These are phyloP conservation scores for Ophiobolus disseminans DNA, from an alignment of 2,329 filamentous ascomycete genomes.

Conservation along the genomic window DNA sequence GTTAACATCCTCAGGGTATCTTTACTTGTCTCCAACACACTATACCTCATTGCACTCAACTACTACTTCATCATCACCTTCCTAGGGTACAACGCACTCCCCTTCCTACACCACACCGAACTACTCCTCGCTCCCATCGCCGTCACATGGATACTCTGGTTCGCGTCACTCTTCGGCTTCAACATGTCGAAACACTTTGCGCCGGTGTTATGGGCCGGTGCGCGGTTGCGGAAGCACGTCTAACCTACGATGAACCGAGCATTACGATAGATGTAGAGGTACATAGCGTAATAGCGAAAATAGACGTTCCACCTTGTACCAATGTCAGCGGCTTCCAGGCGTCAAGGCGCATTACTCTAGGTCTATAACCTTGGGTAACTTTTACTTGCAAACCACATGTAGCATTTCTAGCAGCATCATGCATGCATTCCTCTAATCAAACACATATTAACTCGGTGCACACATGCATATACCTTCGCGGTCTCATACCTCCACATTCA, in stretches of 20 bases:
- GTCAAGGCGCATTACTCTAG: background rate
- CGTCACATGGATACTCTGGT: constrained; percentile 66
- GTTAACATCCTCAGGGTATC: constrained; percentile 51
- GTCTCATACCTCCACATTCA: no score
- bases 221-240: constrained; percentile 53
- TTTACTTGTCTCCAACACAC: constrained; percentile 68
- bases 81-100: constrained; percentile 72
- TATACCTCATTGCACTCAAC: constrained; percentile 69
- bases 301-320: background rate
- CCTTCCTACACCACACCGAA: constrained; percentile 72
- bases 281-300: background rate
- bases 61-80: constrained; percentile 75
- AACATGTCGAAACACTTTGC: constrained; percentile 60
- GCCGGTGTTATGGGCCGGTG: constrained; percentile 59
- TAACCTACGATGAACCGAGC: background rate
- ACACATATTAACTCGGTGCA: background rate
- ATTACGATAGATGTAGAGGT: background rate
- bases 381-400: background rate
- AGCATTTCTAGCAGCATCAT: background rate
- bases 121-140: constrained; percentile 68
- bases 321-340: background rate
- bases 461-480: no score
- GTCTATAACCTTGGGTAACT: background rate
- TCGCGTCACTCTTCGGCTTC: constrained; percentile 59
- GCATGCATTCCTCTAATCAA: background rate